phyloP scores from a whole-genome alignment of 2,329 filamentous ascomycete genomes.

The Phialophora tarda region DNA sequence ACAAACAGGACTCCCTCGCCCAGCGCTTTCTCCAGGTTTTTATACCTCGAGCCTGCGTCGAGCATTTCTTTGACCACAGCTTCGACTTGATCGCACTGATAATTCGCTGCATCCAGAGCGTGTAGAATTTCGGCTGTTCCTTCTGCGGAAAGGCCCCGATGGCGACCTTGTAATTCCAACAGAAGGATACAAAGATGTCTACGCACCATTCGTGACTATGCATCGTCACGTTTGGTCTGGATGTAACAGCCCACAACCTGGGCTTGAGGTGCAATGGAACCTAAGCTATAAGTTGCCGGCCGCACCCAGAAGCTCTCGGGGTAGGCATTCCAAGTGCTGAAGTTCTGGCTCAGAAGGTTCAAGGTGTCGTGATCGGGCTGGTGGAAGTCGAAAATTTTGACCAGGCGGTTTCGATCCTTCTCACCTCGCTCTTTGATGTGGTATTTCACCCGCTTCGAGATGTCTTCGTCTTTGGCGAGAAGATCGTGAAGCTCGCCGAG shows the following conservation, averaged over 20 bases:
- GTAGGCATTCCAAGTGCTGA: background rate
- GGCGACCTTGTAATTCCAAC: background rate
- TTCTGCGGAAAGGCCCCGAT: conserved; percentile 1
- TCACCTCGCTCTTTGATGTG: conserved; percentile 8
- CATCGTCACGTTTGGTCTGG: conserved; percentile 14
- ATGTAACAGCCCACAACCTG: conserved; percentile 11
- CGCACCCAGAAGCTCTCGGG: background rate
- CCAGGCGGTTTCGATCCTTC: conserved; percentile 2
- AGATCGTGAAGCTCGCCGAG: conserved; percentile 4
- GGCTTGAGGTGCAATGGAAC: conserved; percentile 7
- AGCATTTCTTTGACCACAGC: conserved; percentile 16
- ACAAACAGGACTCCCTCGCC: conserved; percentile 8
- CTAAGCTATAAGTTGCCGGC: background rate
- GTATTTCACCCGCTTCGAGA: conserved; percentile 4
- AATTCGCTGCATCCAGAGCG: conserved; percentile 5
- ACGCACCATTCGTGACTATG: conserved; percentile 17
- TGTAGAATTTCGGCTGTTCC: conserved; percentile 6
- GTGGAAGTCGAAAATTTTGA: background rate
- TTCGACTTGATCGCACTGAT: conserved; percentile 2
- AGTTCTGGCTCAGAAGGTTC: background rate
- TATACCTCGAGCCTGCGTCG: conserved; percentile 14
- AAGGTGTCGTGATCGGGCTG: conserved; percentile 3
- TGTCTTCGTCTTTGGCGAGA: conserved; percentile 3
- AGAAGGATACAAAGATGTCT: conserved; percentile 7
- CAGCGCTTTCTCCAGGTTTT: conserved; percentile 17